Percentiles rank a stretch among this genome's conserved stretches.
Evolutionary conservation across 1,284 basidiomycete species (phyloP).

Genomic region (Peniophora sp.): DNA sequence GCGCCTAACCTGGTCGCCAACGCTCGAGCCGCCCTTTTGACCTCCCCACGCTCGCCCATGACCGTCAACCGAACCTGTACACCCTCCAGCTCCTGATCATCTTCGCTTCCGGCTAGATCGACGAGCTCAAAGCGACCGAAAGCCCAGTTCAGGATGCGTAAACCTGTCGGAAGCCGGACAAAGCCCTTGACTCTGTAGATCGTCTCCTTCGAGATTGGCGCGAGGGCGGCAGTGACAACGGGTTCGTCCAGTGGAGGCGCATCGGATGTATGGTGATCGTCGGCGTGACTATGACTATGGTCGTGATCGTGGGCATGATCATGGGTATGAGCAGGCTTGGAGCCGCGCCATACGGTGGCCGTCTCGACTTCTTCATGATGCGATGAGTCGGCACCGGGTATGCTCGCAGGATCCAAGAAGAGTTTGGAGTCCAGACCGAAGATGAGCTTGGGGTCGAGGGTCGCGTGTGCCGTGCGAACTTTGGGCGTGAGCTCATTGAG

Average conservation of each 20-base stretch:
- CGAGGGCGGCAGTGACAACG: constrained; percentile 38
- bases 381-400: constrained; percentile 18
- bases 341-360: constrained; percentile 39
- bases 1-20: constrained; percentile 50
- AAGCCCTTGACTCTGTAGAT: constrained; percentile 83
- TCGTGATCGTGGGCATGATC: constrained; percentile 12
- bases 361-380: constrained; percentile 84
- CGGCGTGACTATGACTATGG: constrained; percentile 7
- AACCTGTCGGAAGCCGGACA: constrained; percentile 42
- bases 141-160: constrained; percentile 81
- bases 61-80: constrained; percentile 59
- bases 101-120: constrained; percentile 24
- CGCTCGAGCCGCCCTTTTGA: constrained; percentile 47
- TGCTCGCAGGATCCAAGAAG: constrained; percentile 35
- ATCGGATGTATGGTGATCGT: constrained; percentile 9
- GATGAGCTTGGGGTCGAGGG: constrained; percentile 67
- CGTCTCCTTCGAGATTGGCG: constrained; percentile 52
- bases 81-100: constrained; percentile 21
- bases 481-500: constrained; percentile 86
- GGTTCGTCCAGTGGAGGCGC: constrained; percentile 19
- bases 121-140: constrained; percentile 79
- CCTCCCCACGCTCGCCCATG: constrained; percentile 85
- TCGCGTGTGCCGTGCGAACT: constrained; percentile 57
- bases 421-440: constrained; percentile 81
- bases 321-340: constrained; percentile 17